These are phyloP conservation scores for Gardenia jasminoides DNA, from an alignment of 257 asterid species.

Conservation along the genomic window DNA sequence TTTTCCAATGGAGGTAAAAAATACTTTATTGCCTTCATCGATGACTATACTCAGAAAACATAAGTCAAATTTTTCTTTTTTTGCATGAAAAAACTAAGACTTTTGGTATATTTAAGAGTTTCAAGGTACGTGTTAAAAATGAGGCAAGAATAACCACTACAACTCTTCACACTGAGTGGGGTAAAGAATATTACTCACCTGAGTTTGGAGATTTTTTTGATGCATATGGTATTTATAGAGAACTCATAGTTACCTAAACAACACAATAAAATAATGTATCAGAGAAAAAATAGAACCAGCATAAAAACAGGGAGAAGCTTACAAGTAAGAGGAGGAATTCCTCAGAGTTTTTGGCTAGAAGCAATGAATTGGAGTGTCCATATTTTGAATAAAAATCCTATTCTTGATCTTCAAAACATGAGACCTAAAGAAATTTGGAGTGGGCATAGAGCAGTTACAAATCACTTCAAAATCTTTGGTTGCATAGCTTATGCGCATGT, in stretches of 20 bases:
- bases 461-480: neutral
- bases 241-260: neutral
- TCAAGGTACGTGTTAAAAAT: neutral
- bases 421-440: neutral
- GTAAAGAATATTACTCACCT: neutral
- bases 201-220: neutral
- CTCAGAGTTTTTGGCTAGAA: neutral
- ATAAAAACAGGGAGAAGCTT: neutral
- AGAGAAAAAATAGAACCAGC: neutral
- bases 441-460: neutral
- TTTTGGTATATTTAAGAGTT: neutral
- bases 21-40: neutral
- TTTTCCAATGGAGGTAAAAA: neutral
- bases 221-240: neutral
- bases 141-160: neutral
- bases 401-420: neutral
- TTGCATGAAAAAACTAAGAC: neutral
- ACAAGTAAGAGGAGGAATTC: neutral
- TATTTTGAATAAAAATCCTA: neutral
- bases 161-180: neutral
- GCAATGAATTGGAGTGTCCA: neutral
- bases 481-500: neutral
- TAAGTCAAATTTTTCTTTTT: neutral
- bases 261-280: neutral
- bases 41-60: neutral